Conservation (phyloP, 305 asterid species). For the Fraxinus paxiana region DNA sequence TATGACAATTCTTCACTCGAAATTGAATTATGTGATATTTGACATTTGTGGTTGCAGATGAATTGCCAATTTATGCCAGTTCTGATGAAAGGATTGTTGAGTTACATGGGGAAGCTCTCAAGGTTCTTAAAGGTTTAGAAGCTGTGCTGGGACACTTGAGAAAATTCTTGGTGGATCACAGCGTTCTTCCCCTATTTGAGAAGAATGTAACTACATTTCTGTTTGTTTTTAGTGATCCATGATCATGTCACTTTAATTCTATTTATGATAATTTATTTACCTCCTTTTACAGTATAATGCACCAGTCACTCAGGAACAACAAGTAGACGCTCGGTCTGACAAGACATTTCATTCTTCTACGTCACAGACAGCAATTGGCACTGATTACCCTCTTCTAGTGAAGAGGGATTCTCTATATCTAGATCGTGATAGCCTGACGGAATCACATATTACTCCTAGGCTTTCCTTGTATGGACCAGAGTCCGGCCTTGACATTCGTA, state of each 20-base stretch:
- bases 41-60: conserved; percentile 43
- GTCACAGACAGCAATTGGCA: conserved; percentile 45
- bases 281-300: conserved; percentile 43
- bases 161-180: conserved; percentile 77
- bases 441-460: conserved; percentile 47
- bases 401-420: conserved; percentile 56
- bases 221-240: conserved; percentile 12
- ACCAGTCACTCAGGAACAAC: conserved; percentile 51
- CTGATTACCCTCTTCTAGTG: conserved; percentile 47
- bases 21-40: neutral
- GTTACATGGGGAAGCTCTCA: conserved; percentile 73
- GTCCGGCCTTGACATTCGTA: conserved; percentile 51
- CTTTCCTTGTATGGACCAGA: conserved; percentile 59
- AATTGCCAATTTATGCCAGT: conserved; percentile 52
- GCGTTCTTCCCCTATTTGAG: conserved; percentile 76
- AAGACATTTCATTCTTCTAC: conserved; percentile 38
- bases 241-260: neutral
- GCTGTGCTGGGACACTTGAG: conserved; percentile 75
- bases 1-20: neutral
- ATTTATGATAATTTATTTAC: neutral
- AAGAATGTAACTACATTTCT: conserved; percentile 47
- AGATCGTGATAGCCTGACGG: conserved; percentile 63
- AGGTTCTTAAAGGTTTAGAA: conserved; percentile 71
- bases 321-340: conserved; percentile 51
- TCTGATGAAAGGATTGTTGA: conserved; percentile 77